Base-by-base conservation (phyloP, 2,329 filamentous ascomycete genomes). In the Microthyrium microscopicum region DNA sequence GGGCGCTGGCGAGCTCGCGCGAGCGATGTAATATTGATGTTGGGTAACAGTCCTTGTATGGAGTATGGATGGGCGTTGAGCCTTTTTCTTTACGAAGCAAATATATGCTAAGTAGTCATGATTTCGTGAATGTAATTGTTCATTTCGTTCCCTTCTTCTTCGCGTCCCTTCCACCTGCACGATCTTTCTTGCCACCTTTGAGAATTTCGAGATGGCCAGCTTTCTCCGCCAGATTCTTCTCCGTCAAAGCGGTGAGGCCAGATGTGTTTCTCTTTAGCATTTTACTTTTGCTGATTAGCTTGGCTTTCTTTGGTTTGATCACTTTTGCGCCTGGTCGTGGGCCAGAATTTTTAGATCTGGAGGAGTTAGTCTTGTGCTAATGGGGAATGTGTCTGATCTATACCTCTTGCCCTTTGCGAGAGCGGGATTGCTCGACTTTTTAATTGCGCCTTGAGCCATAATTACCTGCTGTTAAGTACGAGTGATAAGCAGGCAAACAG, bases 181-280 rank as follows among this genome's bases (percentile, higher is more conserved):
- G n/a, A 39, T 69, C 62, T 53, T 68, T 75, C 64, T 77, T 78
- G 9, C 73, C 74, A 3, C 73, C 73, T 37, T 62, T 62, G 46
- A 81, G 51, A 46, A 81, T 48, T 52, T 82, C 76, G 46, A 81
- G 46, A 61, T 82, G 76, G 11, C 76, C 77, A 4, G 74, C 76
- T 46, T 70, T 70, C 40, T 70, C 60, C 9, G 74, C 76, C 7
- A 81, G 60, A 40, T 63, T 66, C 39, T 67, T 66, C 48, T 82
- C 77, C n/a, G 76, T 81, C 55, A 70, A 62, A 1, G 65, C 66
- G 3, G 66, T 67, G 26, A 81, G 53, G 0, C 73, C 73, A 1
- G 68, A 58, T 1, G 70, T 64, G 40, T 70, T 61, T 64, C 77
- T 77, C 66, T 66, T 35, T 13, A 5, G 20, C 24, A 31, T 19